Percentiles rank a stretch among this genome's conserved stretches.
Conservation (phyloP, 305 asterid species). For the Coffea humblotiana region DNA sequence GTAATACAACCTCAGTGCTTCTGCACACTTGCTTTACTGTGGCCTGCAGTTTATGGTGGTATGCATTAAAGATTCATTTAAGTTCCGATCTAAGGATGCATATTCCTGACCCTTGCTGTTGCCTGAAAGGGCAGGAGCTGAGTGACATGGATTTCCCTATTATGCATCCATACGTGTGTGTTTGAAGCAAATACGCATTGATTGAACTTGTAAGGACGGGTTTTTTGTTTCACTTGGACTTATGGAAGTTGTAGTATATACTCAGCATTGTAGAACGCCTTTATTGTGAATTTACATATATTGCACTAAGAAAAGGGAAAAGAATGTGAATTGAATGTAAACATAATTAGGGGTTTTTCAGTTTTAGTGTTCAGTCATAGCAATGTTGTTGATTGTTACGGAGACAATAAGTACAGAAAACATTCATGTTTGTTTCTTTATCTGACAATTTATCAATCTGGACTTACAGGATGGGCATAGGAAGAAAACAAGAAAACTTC, state of each 20-base stretch:
- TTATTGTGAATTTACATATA: background rate
- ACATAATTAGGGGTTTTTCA: background rate
- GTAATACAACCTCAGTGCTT: background rate
- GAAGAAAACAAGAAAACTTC: constrained; percentile 29
- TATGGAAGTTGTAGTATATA: too few relatives aligned
- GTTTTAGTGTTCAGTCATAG: too few relatives aligned
- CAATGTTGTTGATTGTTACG: too few relatives aligned
- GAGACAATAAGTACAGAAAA: background rate
- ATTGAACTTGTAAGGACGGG: background rate
- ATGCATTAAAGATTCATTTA: too few relatives aligned
- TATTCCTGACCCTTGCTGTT: background rate
- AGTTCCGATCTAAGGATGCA: background rate
- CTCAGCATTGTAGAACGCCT: background rate
- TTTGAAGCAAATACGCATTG: background rate
- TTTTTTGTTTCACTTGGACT: background rate
- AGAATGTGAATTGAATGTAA: background rate
- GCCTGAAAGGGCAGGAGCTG: background rate
- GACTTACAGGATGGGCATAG: constrained; percentile 48
- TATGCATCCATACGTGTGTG: background rate
- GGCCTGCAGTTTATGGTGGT: background rate
- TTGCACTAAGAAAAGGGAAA: background rate
- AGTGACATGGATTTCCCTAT: background rate
- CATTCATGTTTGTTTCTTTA: background rate
- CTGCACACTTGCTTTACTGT: background rate
- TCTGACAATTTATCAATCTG: constrained; percentile 21